Evolutionary conservation across 352 stramenopile genomes (phyloP).

Genomic region (Phytophthora niederhauseri): DNA sequence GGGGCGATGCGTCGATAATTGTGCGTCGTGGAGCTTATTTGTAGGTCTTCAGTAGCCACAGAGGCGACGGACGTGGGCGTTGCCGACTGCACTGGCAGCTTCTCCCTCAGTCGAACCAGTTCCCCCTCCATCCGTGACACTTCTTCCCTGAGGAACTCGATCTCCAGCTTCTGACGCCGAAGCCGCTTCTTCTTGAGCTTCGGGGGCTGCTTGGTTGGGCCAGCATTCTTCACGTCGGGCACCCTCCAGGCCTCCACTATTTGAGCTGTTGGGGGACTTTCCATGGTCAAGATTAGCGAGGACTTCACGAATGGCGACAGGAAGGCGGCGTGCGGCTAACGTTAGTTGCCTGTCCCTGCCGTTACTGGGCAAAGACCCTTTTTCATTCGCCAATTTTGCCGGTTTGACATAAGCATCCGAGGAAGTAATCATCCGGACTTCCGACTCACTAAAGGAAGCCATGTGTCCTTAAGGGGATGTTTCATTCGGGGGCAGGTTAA

Average conservation of each 20-base stretch:
- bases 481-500: no score
- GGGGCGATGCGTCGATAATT: neutral
- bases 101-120: slow-evolving; percentile 6
- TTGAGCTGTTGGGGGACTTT: neutral
- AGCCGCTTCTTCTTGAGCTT: slow-evolving; percentile 12
- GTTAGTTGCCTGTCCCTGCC: no score
- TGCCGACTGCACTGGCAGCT: neutral
- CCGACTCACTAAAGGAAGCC: no score
- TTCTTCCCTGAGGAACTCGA: slow-evolving; percentile 31
- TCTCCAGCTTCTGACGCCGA: slow-evolving; percentile 17
- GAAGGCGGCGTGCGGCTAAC: neutral
- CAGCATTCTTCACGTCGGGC: neutral
- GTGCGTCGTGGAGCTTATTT: neutral
- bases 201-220: neutral
- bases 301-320: neutral
- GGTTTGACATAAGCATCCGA: no score
- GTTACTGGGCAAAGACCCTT: no score
- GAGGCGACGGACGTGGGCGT: neutral
- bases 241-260: neutral
- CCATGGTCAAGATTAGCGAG: neutral
- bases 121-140: slow-evolving; percentile 31
- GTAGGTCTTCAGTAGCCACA: neutral
- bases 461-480: no score
- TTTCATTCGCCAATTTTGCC: no score
- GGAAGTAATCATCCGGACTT: no score